phyloP scores from a whole-genome alignment of 768 basidiomycete species.

The Fomitopsis serialis region DNA sequence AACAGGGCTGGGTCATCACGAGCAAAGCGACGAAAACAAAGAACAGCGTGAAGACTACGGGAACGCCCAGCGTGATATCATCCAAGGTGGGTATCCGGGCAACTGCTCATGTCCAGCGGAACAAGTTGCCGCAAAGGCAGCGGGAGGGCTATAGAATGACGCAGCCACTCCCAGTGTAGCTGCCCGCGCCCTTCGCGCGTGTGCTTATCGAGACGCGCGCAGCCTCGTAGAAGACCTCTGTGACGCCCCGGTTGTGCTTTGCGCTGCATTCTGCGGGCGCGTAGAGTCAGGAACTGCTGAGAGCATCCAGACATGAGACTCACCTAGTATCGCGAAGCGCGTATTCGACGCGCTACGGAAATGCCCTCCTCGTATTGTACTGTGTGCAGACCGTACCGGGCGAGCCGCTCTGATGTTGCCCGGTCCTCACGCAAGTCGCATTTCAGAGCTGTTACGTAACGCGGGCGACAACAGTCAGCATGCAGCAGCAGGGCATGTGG shows the following conservation, averaged over 20 bases:
- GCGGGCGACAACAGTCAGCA: neutral
- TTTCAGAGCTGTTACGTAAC: slow-evolving; percentile 66
- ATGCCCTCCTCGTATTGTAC: slow-evolving; percentile 93
- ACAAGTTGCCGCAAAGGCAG: neutral
- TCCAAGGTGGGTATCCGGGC: neutral
- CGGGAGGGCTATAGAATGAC: slow-evolving; percentile 47
- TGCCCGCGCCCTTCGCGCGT: slow-evolving; percentile 58
- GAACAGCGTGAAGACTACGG: neutral
- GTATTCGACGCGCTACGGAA: slow-evolving; percentile 83
- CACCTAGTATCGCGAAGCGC: slow-evolving; percentile 91
- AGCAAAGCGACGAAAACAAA: neutral
- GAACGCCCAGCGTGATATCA: neutral
- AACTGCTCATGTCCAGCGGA: neutral
- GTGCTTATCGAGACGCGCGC: slow-evolving; percentile 79
- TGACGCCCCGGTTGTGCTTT: slow-evolving; percentile 92
- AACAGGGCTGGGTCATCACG: neutral
- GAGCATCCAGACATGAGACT: slow-evolving; percentile 12
- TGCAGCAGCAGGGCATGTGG: neutral
- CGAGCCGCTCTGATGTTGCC: slow-evolving; percentile 63
- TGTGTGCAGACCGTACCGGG: slow-evolving; percentile 61
- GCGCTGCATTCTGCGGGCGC: slow-evolving; percentile 81
- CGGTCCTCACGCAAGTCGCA: slow-evolving; percentile 92
- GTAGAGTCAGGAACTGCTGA: neutral
- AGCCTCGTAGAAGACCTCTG: slow-evolving; percentile 90
- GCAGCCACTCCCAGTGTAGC: slow-evolving; percentile 38